These are phyloP conservation scores for Dioszegia aurantiaca DNA, from an alignment of 768 basidiomycete genomes.

Conservation along the genomic window DNA sequence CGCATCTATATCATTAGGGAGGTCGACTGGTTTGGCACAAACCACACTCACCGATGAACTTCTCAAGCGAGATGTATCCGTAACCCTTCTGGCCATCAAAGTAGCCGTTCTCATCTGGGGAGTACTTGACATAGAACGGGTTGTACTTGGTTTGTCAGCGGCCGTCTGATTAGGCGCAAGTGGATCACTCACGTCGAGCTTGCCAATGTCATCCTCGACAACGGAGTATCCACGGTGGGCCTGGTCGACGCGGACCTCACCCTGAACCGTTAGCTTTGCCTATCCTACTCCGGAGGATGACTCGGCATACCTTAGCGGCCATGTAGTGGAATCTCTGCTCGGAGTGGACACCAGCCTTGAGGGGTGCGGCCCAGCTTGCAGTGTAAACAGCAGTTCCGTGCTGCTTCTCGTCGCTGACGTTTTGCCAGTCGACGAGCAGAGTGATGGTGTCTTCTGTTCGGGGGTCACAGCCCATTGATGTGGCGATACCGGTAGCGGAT, in stretches of 20 bases:
- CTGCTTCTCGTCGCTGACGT: constrained; percentile 68
- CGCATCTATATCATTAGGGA: constrained; percentile 30
- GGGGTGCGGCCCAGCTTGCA: constrained; percentile 83
- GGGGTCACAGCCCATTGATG: constrained; percentile 63
- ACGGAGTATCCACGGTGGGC: constrained; percentile 91
- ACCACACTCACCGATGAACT: constrained; percentile 68
- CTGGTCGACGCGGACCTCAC: constrained; percentile 88
- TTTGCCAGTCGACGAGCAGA: constrained; percentile 90
- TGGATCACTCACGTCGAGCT: constrained; percentile 48
- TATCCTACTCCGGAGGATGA: too few species aligned
- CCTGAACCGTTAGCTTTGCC: constrained; percentile 59
- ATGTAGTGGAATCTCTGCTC: constrained; percentile 94
- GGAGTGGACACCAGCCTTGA: constrained; percentile 80
- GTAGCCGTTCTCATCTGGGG: constrained; percentile 79
- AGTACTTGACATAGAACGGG: constrained; percentile 83
- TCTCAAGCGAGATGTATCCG: constrained; percentile 84
- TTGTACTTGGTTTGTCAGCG: constrained; percentile 58
- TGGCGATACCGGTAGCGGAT: constrained; percentile 86
- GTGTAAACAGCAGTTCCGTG: constrained; percentile 85
- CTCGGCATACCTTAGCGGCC: constrained; percentile 90
- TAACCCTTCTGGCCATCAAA: constrained; percentile 94
- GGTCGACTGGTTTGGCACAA: too few species aligned
- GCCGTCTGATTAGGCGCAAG: background rate
- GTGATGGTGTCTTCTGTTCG: constrained; percentile 94
- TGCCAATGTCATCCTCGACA: constrained; percentile 78